These are phyloP conservation scores for Backusella westeae DNA, from an alignment of 192 early-diverging fungal genomes.

Conservation along the genomic window DNA sequence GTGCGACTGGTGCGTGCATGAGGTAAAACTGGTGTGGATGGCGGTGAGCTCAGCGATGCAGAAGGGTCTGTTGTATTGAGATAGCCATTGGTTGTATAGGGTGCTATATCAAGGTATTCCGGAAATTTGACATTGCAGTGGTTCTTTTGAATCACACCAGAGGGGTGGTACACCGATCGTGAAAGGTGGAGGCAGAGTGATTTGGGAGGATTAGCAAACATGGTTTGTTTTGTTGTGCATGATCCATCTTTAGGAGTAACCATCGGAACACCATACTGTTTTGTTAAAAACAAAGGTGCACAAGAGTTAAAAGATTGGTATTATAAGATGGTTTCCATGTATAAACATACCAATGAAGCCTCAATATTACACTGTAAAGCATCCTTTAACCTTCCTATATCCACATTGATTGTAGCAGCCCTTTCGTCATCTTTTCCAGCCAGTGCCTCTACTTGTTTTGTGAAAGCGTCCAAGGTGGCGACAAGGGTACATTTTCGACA, in stretches of 20 bases:
- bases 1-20: slow-evolving; percentile 21
- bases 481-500: slow-evolving; percentile 62
- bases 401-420: slow-evolving; percentile 16
- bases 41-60: slow-evolving; percentile 11
- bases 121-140: slow-evolving; percentile 67
- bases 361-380: slow-evolving; percentile 43
- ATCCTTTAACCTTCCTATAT: slow-evolving; percentile 41
- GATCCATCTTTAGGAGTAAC: slow-evolving; percentile 26
- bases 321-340: neutral
- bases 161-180: slow-evolving; percentile 74
- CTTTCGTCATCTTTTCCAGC: slow-evolving; percentile 17
- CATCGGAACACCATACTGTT: slow-evolving; percentile 32
- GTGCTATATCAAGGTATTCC: slow-evolving; percentile 71
- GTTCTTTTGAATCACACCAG: slow-evolving; percentile 75
- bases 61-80: slow-evolving; percentile 31
- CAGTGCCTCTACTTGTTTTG: slow-evolving; percentile 19
- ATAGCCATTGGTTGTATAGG: slow-evolving; percentile 71
- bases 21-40: slow-evolving; percentile 6
- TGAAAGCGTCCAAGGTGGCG: slow-evolving; percentile 41
- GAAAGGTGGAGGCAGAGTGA: slow-evolving; percentile 85
- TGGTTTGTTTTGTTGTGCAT: slow-evolving; percentile 72
- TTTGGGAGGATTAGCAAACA: slow-evolving; percentile 83
- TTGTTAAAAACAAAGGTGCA: neutral
- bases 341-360: slow-evolving; percentile 40
- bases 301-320: neutral